Percentiles rank a stretch among this genome's conserved stretches.
phyloP scores from a whole-genome alignment of 495 filamentous ascomycete genomes.

The Podospora tetraspora region DNA sequence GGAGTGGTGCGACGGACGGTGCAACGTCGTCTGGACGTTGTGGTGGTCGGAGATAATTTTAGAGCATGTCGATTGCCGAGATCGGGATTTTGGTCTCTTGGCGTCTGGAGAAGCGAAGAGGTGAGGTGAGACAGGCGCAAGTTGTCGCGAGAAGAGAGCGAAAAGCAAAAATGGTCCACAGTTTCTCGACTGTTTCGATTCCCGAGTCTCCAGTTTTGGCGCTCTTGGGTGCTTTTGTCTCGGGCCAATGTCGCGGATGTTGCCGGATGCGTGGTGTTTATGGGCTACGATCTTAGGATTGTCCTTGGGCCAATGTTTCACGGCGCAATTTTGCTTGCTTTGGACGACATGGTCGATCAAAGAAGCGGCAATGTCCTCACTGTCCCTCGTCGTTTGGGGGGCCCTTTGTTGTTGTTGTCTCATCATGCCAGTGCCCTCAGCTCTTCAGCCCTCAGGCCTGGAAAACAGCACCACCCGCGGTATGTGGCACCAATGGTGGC shows the following conservation, averaged over 20 bases:
- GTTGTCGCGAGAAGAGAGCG: neutral
- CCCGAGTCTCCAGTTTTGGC: too few species aligned
- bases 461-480: neutral
- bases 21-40: neutral
- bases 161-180: neutral
- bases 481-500: neutral
- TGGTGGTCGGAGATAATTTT: neutral
- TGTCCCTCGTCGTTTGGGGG: neutral
- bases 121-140: neutral
- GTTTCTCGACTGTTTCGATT: neutral
- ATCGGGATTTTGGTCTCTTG: neutral
- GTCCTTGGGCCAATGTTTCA: neutral
- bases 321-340: neutral
- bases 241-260: neutral
- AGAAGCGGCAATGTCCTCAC: neutral
- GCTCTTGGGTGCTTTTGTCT: neutral
- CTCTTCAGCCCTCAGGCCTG: neutral
- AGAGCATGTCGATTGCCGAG: neutral
- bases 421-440: neutral
- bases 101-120: neutral
- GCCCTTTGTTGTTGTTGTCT: neutral
- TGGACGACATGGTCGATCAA: neutral
- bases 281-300: neutral
- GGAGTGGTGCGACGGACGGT: neutral
- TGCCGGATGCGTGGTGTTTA: neutral